phyloP scores from a whole-genome alignment of 768 basidiomycete species.

The Cystobasidium ongulense region DNA sequence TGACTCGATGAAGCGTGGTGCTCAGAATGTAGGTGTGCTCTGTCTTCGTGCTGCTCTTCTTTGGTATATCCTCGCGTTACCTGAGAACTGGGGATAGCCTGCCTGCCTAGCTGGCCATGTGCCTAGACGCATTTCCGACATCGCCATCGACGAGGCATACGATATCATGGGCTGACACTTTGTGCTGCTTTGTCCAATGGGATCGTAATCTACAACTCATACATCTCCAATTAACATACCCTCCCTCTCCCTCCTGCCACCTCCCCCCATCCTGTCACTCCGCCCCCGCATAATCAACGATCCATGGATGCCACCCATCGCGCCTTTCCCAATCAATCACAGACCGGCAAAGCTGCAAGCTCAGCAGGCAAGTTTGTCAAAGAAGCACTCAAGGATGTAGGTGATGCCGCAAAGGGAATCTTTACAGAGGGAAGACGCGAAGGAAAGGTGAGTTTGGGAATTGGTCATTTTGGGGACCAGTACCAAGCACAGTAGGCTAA shows the following conservation, averaged over 20 bases:
- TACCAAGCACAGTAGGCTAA: not conserved
- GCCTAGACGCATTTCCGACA: too few relatives aligned
- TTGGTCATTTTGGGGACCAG: too few relatives aligned
- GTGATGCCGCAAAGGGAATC: slow-evolving; percentile 27
- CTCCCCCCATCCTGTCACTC: not conserved
- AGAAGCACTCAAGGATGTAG: slow-evolving; percentile 14
- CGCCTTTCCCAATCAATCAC: not conserved
- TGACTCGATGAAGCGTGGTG: slow-evolving; percentile 11
- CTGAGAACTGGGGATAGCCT: not conserved
- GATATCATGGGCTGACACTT: not conserved
- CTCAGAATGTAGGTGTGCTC: slow-evolving; percentile 19
- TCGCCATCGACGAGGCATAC: too few relatives aligned
- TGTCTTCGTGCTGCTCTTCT: too few relatives aligned
- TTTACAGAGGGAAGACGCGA: slow-evolving; percentile 8
- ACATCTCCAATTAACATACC: too few relatives aligned
- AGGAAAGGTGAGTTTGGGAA: slow-evolving; percentile 17
- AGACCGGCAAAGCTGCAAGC: slow-evolving; percentile 16
- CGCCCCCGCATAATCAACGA: not conserved
- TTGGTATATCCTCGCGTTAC: not conserved
- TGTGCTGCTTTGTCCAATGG: not conserved
- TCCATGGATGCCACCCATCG: not conserved
- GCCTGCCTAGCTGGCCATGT: not conserved
- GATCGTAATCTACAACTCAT: too few relatives aligned
- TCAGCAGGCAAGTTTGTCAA: slow-evolving; percentile 11
- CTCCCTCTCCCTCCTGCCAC: not conserved